phyloP scores from a whole-genome alignment of 106 monocot species.

The Phalaenopsis equestris region DNA sequence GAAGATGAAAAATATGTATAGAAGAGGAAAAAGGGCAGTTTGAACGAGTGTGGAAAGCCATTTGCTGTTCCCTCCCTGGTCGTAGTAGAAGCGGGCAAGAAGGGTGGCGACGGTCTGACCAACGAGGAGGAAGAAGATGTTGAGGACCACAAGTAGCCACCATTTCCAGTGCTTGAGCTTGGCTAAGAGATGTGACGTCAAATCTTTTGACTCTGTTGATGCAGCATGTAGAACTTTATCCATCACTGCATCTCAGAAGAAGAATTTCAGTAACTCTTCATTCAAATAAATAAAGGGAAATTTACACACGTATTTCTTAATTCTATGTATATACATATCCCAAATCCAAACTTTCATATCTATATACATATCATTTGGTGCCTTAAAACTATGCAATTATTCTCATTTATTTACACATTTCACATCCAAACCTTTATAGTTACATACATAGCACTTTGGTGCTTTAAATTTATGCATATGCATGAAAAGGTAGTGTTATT shows the following conservation, averaged over 20 bases:
- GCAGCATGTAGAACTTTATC: not conserved
- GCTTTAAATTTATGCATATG: no score
- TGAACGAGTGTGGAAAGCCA: constrained; percentile 42
- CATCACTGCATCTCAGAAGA: not conserved
- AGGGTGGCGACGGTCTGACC: constrained; percentile 38
- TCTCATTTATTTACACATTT: no score
- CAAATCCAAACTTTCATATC: no score
- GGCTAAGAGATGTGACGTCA: not conserved
- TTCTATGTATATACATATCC: no score
- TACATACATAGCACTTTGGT: no score
- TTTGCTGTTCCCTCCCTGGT: constrained; percentile 36
- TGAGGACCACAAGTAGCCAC: constrained; percentile 29
- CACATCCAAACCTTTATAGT: no score
- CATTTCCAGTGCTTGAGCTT: constrained; percentile 14
- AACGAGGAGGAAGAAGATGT: constrained; percentile 28
- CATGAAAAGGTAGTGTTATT: no score
- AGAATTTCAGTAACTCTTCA: not conserved
- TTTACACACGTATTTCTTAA: no score
- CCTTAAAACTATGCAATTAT: no score
- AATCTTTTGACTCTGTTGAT: not conserved
- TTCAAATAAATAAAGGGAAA: not conserved
- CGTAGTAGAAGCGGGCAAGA: constrained; percentile 41
- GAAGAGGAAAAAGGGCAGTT: constrained; percentile 25
- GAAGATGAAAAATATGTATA: constrained; percentile 19
- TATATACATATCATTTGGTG: no score